Evolutionary conservation across 1,284 basidiomycete species (phyloP).

Genomic region (Cutaneotrichosporon sp.): DNA sequence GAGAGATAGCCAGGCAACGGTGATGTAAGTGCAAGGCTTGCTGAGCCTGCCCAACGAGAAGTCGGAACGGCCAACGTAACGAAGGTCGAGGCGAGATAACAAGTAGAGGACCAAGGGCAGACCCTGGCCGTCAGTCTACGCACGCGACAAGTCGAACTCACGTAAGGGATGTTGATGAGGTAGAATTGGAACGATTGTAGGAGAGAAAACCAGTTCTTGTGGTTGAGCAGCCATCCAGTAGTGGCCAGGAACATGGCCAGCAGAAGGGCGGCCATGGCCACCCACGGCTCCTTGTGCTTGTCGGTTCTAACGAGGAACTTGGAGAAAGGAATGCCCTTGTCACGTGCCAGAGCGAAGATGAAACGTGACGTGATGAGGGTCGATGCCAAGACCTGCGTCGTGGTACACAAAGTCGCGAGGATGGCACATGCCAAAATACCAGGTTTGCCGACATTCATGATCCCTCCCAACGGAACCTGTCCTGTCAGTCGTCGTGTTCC

Average conservation of each 20-base stretch:
- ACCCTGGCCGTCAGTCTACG: neutral
- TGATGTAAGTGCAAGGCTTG: conserved; percentile 1
- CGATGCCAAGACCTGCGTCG: conserved; percentile 45
- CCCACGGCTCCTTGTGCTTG: conserved; percentile 36
- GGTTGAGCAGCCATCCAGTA: neutral
- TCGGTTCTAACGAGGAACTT: conserved; percentile 41
- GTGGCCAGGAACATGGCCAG: conserved; percentile 1
- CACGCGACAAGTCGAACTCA: neutral
- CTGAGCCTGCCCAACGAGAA: conserved; percentile 5
- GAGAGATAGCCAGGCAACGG: neutral
- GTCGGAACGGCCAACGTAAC: neutral
- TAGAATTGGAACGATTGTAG: neutral
- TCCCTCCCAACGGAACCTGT: neutral
- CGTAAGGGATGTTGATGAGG: conserved; percentile 1
- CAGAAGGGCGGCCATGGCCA: conserved; percentile 46
- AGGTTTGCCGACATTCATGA: neutral
- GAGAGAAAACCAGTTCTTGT: neutral
- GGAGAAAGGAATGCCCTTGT: conserved; percentile 50
- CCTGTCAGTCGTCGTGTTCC: neutral
- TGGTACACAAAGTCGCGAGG: conserved; percentile 37
- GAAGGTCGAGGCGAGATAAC: neutral
- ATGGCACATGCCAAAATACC: conserved; percentile 9
- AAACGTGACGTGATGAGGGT: conserved; percentile 51
- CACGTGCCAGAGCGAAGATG: conserved; percentile 50
- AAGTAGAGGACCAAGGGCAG: conserved; percentile 6